Evolutionary conservation across 148 eudicot genomes (phyloP).

Genomic region (Rhododendron griersonianum): DNA sequence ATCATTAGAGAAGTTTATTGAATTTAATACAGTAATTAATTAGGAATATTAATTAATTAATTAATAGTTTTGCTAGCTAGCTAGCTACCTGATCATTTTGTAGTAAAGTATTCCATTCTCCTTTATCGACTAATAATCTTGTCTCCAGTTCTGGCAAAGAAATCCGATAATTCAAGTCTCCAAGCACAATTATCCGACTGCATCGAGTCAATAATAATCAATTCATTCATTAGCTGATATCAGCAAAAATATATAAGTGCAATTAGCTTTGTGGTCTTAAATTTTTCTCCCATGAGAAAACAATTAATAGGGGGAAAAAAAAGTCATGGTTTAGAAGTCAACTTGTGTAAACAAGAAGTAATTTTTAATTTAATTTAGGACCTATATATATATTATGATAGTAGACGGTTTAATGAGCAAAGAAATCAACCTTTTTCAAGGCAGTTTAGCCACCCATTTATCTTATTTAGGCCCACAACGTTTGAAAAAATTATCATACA

Average conservation of each 20-base stretch:
- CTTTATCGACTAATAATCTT: constrained; percentile 17
- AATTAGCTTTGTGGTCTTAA: not conserved
- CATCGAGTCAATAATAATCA: not conserved
- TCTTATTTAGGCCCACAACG: not conserved
- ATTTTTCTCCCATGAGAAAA: not conserved
- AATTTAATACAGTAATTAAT: not conserved
- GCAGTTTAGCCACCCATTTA: constrained; percentile 10
- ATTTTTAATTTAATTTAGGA: too few relatives aligned
- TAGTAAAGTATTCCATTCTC: constrained; percentile 23
- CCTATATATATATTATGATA: not conserved
- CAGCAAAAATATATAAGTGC: not conserved
- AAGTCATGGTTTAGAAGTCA: constrained; percentile 1
- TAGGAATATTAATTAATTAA: not conserved
- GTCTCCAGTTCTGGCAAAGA: constrained; percentile 26
- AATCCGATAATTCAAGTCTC: constrained; percentile 50
- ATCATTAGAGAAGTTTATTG: not conserved
- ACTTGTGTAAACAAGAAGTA: not conserved
- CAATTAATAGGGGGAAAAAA: not conserved
- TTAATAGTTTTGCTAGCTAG: not conserved
- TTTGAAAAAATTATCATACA: not conserved
- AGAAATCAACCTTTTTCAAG: constrained; percentile 4
- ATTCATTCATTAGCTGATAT: not conserved
- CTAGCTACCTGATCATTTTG: constrained; percentile 34
- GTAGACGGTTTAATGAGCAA: not conserved
- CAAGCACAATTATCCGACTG: constrained; percentile 42